These are phyloP conservation scores for Theobroma grandiflorum DNA, from an alignment of 441 rosid species.

Conservation along the genomic window DNA sequence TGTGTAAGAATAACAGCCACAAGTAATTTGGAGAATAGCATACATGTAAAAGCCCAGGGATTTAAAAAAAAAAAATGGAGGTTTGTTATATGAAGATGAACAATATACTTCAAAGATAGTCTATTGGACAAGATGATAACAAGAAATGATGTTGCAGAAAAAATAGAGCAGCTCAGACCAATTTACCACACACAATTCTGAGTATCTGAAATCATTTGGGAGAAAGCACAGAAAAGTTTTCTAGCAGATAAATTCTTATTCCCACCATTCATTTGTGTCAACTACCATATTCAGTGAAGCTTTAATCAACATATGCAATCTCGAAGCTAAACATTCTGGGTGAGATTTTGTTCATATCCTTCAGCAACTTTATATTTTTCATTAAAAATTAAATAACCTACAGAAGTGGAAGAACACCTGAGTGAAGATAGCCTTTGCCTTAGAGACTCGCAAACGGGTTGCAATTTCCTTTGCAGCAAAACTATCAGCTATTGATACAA, in stretches of 20 bases:
- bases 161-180: background rate
- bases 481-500: constrained; percentile 96
- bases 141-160: background rate
- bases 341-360: background rate
- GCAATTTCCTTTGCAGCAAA: constrained; percentile 89
- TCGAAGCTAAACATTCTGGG: background rate
- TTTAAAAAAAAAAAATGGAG: background rate
- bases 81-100: background rate
- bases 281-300: background rate
- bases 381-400: background rate
- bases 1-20: background rate
- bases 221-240: background rate
- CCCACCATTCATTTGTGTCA: background rate
- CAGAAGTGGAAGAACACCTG: constrained; percentile 58
- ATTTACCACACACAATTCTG: background rate
- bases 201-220: background rate
- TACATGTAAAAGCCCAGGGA: background rate
- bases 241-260: background rate
- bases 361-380: background rate
- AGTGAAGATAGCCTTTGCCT: constrained; percentile 88
- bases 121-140: background rate
- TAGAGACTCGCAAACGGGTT: constrained; percentile 72
- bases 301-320: background rate
- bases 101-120: background rate
- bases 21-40: background rate